Base-by-base conservation (phyloP, 306 rosid species). In the Corylus avellana region DNA sequence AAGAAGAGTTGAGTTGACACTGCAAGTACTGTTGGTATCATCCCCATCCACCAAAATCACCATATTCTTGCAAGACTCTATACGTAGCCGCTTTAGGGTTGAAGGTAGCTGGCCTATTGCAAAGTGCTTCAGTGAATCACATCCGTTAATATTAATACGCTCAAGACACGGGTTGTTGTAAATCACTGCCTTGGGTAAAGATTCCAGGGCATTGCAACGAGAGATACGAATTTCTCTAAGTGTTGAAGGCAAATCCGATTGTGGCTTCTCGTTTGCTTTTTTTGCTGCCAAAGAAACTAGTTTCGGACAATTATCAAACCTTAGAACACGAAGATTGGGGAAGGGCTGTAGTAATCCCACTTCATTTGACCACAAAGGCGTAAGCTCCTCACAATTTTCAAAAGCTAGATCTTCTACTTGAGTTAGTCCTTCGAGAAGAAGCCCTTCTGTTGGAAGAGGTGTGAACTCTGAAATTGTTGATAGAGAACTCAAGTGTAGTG, bases 91-190 rank as follows among this genome's bases (percentile, higher is more conserved):
- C 49, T 72, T 49, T 11, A 79, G 64, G 49, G 77, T 61, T 8
- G 47, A 64, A 2, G 82, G 77, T 8, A 79, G 44, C 22, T 72
- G 77, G 18, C 75, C 77, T 51, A 35, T 48, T 72, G 82, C 37
- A 16, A 79, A 10, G 44, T 13, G 61, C 8, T 32, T 22, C 54
- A 79, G 62, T 22, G 77, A 79, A 72, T 72, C 47, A 72, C 77
- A 79, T 1, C 44, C 25, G 13, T 1, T 7, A 3, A 79, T 49
- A 20, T 1, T 8, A 50, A 79, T 29, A 4, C 0, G 7, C 55
- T 61, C 55, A 4, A 79, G 82, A 73, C 17, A 79, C 20, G 32
- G 14, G 42, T 16, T 61, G 14, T 51, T 56, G 51, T 59, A 25
- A 47, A 72, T 32, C 25, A 37, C 58, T 72, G 18, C 63, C 46